A percentile compares a stretch with the other conserved stretches of the same genome.
These are phyloP conservation scores for Vanrija humicola DNA, from an alignment of 1,284 basidiomycete genomes.

Conservation along the genomic window DNA sequence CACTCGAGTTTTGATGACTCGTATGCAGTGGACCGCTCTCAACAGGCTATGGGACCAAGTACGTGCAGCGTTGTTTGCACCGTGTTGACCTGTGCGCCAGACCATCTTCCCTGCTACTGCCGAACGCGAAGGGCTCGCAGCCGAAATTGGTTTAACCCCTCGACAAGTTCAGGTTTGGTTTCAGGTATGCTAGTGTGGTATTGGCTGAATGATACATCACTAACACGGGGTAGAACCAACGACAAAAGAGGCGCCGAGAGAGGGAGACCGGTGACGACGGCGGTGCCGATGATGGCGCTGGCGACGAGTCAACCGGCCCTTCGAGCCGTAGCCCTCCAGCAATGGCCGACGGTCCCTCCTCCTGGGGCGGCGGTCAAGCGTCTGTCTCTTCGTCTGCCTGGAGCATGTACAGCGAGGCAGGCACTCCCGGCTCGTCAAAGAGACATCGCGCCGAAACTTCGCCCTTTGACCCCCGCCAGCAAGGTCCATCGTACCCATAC, in stretches of 20 bases:
- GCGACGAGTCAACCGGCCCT: no score
- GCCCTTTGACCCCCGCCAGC: no score
- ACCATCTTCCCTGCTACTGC: conserved; percentile 39
- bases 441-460: no score
- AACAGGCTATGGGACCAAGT: conserved; percentile 21
- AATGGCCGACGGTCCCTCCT: no score
- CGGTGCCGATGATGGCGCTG: no score
- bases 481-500: no score
- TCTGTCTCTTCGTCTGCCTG: no score
- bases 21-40: conserved; percentile 17
- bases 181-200: conserved; percentile 30
- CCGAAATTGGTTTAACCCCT: conserved; percentile 35
- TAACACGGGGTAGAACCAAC: conserved; percentile 36
- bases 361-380: no score
- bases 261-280: conserved; percentile 9
- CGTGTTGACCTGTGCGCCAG: conserved; percentile 14
- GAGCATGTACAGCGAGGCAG: no score
- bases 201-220: neutral
- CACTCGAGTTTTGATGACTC: conserved; percentile 30
- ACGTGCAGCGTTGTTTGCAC: neutral
- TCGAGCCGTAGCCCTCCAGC: no score
- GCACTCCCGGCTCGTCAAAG: no score
- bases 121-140: conserved; percentile 35
- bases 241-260: conserved; percentile 39
- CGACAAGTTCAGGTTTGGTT: conserved; percentile 50